These are phyloP conservation scores for Fraxinus baroniana DNA, from an alignment of 305 asterid species.

Conservation along the genomic window DNA sequence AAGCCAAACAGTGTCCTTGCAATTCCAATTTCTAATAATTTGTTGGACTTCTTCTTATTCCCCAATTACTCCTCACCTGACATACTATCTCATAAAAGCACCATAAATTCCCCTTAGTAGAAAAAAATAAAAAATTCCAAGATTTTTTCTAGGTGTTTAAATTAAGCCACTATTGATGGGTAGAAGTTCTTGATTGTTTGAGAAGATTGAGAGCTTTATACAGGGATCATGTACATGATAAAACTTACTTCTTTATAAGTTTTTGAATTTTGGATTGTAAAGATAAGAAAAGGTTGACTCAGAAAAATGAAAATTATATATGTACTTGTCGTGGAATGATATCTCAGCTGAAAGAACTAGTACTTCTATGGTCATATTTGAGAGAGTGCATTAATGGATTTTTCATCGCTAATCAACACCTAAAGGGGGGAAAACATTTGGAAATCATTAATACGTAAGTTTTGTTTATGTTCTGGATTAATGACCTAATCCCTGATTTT, in stretches of 20 bases:
- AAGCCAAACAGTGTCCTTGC: no score
- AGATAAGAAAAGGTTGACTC: neutral
- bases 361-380: no score
- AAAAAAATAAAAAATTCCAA: neutral
- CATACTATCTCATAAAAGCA: neutral
- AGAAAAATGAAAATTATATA: neutral
- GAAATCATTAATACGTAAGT: neutral
- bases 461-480: neutral
- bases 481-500: neutral
- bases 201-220: conserved; percentile 22
- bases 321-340: neutral
- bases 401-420: neutral
- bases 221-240: conserved; percentile 20
- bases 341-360: neutral
- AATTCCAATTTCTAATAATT: no score
- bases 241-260: neutral
- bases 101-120: neutral
- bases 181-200: conserved; percentile 10
- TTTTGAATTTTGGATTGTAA: neutral
- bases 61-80: no score
- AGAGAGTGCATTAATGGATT: no score
- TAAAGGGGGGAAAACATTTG: neutral
- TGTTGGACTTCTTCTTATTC: no score
- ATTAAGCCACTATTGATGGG: conserved; percentile 19
- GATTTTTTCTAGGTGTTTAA: conserved; percentile 6